phyloP scores from a whole-genome alignment of 495 filamentous ascomycete genomes.

The Hypoxylon crocopeplum region DNA sequence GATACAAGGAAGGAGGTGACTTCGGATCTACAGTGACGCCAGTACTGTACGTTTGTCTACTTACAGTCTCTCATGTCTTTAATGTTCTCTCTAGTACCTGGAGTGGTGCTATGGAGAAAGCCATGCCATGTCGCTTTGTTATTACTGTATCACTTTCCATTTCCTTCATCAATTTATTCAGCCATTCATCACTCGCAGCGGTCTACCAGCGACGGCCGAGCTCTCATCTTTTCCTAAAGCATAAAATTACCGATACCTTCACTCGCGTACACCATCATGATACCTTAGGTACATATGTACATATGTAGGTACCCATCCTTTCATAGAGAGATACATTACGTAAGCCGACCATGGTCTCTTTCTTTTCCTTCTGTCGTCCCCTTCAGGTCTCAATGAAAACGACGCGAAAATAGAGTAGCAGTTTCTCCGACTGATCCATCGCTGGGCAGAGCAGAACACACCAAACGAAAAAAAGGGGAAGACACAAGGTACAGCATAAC shows the following conservation, averaged over 20 bases:
- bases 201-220: conserved; percentile 4
- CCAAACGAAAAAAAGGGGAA: conserved; percentile 25
- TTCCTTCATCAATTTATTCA: conserved; percentile 10
- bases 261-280: no score
- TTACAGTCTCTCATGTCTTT: no score
- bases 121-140: conserved; percentile 24
- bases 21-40: conserved; percentile 18
- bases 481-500: conserved; percentile 20
- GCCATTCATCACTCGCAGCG: conserved; percentile 3
- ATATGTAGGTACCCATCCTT: neutral
- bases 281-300: no score
- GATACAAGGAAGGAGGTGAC: conserved; percentile 36
- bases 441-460: conserved; percentile 7
- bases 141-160: conserved; percentile 32
- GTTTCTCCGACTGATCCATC: conserved; percentile 28
- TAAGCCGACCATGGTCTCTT: neutral
- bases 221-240: conserved; percentile 2
- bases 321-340: neutral
- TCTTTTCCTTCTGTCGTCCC: neutral
- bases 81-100: no score
- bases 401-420: conserved; percentile 15
- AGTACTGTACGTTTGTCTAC: conserved; percentile 23
- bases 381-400: conserved; percentile 3
- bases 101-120: conserved; percentile 9
- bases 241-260: no score